A percentile compares a stretch with the other conserved stretches of the same genome.
These are phyloP conservation scores for Aspergillus terreus DNA, from an alignment of 2,329 filamentous ascomycete species.

Conservation along the genomic window DNA sequence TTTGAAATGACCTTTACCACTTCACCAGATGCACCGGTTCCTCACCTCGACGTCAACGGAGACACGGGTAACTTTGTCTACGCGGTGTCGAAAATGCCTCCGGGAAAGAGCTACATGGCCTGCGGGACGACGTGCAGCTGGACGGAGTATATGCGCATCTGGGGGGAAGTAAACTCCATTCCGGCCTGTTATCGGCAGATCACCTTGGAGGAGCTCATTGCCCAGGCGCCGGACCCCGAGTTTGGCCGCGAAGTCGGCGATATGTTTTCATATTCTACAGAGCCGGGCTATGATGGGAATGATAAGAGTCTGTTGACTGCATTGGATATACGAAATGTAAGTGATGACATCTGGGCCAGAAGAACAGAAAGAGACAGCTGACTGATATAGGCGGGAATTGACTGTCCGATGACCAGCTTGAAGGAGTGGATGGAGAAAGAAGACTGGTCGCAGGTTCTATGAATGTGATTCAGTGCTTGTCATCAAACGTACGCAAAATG, in stretches of 20 bases:
- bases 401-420: constrained; percentile 30
- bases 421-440: constrained; percentile 25
- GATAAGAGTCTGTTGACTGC: constrained; percentile 41
- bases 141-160: constrained; percentile 44
- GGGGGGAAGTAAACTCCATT: constrained; percentile 37
- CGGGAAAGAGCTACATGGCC: constrained; percentile 50
- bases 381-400: constrained; percentile 38
- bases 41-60: constrained; percentile 46
- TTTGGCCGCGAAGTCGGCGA: constrained; percentile 43
- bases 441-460: constrained; percentile 22
- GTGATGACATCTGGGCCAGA: constrained; percentile 5
- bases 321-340: constrained; percentile 44
- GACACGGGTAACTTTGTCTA: constrained; percentile 50
- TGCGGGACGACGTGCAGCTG: constrained; percentile 46
- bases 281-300: constrained; percentile 50
- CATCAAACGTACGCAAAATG: too few relatives aligned
- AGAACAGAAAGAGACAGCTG: not conserved
- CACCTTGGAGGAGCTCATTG: constrained; percentile 40
- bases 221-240: constrained; percentile 35
- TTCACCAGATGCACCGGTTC: constrained; percentile 33
- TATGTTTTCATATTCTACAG: constrained; percentile 48
- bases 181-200: constrained; percentile 40
- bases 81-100: constrained; percentile 49
- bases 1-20: constrained; percentile 50
- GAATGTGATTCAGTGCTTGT: too few relatives aligned